Conservation (phyloP, 176 grass and related monocot species). For the Pharus latifolius region DNA sequence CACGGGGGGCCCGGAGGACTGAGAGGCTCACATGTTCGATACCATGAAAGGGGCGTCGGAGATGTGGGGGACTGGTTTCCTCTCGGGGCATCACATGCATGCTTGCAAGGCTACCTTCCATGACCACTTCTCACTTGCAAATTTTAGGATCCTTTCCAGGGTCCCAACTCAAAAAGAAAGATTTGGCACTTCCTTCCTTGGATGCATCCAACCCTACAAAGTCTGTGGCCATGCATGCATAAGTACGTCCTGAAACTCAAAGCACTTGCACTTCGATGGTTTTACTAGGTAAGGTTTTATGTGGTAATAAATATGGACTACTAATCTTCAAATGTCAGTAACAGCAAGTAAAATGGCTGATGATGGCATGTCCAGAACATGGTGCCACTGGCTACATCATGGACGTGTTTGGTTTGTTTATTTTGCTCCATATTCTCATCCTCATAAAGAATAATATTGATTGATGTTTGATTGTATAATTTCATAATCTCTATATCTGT, state of each 20-base stretch:
- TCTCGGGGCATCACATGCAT: conserved; percentile 35
- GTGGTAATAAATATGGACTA: too few species aligned
- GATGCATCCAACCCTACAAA: not conserved
- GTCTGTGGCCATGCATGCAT: not conserved
- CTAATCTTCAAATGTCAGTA: too few species aligned
- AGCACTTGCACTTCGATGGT: not conserved
- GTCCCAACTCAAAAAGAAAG: conserved; percentile 11
- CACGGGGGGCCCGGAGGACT: not conserved
- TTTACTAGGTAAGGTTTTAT: too few species aligned
- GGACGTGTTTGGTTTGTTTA: too few species aligned
- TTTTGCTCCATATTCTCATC: too few species aligned
- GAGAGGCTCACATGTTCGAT: conserved; percentile 2
- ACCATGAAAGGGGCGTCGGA: conserved; percentile 29
- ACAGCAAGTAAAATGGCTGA: too few species aligned
- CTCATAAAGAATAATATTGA: too few species aligned
- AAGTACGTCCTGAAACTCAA: conserved; percentile 13
- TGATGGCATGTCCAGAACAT: too few species aligned
- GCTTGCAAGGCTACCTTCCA: conserved; percentile 19
- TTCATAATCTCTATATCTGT: too few species aligned
- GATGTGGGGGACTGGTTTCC: conserved; percentile 59
- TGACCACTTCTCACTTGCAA: not conserved
- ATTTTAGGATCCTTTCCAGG: conserved; percentile 26
- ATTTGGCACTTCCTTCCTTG: not conserved
- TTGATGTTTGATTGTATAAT: too few species aligned
- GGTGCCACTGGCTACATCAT: too few species aligned